Conservation (phyloP, 495 filamentous ascomycete genomes). For the Stereocaulon alpinum region DNA sequence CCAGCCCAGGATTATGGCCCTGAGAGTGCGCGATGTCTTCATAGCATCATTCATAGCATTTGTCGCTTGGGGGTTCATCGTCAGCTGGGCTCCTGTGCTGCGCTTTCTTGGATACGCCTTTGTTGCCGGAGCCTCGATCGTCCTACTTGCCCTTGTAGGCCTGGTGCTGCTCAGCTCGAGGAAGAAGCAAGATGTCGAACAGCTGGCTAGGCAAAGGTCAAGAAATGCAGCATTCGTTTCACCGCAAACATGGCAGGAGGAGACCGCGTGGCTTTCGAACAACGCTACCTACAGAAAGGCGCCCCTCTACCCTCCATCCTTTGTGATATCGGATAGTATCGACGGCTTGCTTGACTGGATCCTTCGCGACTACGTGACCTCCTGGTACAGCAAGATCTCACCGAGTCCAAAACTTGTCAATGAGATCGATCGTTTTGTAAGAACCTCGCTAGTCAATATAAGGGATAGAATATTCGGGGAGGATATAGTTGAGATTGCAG, state of each 20-base stretch:
- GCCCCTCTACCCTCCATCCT: slow-evolving; percentile 68
- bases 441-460: slow-evolving; percentile 61
- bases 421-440: slow-evolving; percentile 72
- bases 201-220: slow-evolving; percentile 31
- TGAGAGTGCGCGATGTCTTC: slow-evolving; percentile 64
- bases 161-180: slow-evolving; percentile 52
- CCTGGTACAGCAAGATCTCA: slow-evolving; percentile 86
- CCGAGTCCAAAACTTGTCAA: slow-evolving; percentile 66
- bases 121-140: slow-evolving; percentile 51
- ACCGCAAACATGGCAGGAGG: slow-evolving; percentile 54
- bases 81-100: slow-evolving; percentile 67
- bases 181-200: slow-evolving; percentile 34
- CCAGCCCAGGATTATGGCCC: slow-evolving; percentile 52
- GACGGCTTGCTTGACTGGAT: slow-evolving; percentile 71
- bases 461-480: slow-evolving; percentile 55
- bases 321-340: slow-evolving; percentile 66
- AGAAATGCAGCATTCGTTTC: slow-evolving; percentile 50
- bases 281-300: slow-evolving; percentile 38
- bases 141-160: slow-evolving; percentile 42
- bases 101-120: slow-evolving; percentile 77
- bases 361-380: slow-evolving; percentile 72
- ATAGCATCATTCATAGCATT: slow-evolving; percentile 60
- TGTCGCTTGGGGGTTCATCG: slow-evolving; percentile 74
- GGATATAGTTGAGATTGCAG: slow-evolving; percentile 71
- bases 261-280: slow-evolving; percentile 49